Evolutionary conservation across 1,139 yeast genomes (phyloP).

Genomic region (Taiozyma sp.): DNA sequence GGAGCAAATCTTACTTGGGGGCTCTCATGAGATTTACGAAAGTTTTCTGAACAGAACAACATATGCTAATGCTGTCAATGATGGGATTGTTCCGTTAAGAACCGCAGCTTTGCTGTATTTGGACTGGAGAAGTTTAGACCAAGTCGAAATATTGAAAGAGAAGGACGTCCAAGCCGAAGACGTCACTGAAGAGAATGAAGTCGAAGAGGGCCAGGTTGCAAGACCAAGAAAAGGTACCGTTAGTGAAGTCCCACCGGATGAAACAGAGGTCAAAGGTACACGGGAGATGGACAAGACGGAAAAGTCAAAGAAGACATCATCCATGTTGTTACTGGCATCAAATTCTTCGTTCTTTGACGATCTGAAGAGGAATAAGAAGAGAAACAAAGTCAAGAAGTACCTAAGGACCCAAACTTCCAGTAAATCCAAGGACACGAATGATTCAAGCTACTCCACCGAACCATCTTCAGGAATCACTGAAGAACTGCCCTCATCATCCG

Average conservation of each 20-base stretch:
- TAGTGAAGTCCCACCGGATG: constrained; percentile 33
- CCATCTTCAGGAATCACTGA: not conserved
- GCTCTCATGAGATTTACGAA: constrained; percentile 45
- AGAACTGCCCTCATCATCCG: not conserved
- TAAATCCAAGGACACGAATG: not conserved
- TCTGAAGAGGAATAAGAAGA: constrained; percentile 12
- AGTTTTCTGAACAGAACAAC: constrained; percentile 41
- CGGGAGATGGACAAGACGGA: not conserved
- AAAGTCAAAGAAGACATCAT: not conserved
- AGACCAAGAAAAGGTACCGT: constrained; percentile 14
- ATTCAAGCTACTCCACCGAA: not conserved
- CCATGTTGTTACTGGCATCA: not conserved
- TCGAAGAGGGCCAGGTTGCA: constrained; percentile 10
- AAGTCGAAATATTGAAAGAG: constrained; percentile 38
- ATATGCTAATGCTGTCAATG: constrained; percentile 41
- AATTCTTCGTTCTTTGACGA: not conserved
- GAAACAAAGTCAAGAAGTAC: constrained; percentile 27
- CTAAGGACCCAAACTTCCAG: constrained; percentile 26
- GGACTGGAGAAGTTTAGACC: constrained; percentile 57
- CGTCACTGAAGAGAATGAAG: constrained; percentile 13
- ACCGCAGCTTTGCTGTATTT: constrained; percentile 79
- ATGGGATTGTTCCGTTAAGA: constrained; percentile 90
- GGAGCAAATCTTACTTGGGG: constrained; percentile 48
- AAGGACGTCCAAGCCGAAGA: constrained; percentile 8
- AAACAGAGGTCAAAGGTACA: not conserved